Evolutionary conservation across 805 yeast species (phyloP).

Genomic region (Wickerhamiella brachini): DNA sequence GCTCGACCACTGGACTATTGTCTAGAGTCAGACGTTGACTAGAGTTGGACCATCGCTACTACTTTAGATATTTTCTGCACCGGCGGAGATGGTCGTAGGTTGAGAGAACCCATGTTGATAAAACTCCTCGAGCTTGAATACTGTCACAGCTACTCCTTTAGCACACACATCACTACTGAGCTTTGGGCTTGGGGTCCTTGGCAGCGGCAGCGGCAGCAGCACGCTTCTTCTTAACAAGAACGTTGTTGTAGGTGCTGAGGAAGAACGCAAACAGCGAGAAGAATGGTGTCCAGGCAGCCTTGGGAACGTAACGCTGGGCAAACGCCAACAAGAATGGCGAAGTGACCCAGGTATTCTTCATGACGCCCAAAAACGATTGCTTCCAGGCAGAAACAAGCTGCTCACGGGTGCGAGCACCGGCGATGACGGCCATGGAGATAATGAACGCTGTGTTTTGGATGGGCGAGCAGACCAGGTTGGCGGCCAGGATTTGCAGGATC

Average conservation of each 20-base stretch:
- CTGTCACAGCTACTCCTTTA: no score
- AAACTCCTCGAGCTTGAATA: no score
- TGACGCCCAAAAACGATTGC: constrained; percentile 22
- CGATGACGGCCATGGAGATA: constrained; percentile 24
- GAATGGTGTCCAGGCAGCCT: constrained; percentile 29
- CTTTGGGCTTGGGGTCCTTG: neutral
- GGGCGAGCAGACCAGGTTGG: constrained; percentile 25
- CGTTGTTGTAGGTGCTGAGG: constrained; percentile 27
- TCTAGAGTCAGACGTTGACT: no score
- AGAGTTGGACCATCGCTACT: no score
- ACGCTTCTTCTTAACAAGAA: constrained; percentile 22
- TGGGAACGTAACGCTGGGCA: constrained; percentile 28
- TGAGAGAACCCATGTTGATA: no score
- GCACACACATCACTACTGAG: neutral
- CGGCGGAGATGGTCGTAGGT: no score
- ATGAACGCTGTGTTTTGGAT: constrained; percentile 22
- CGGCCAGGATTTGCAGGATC: constrained; percentile 24
- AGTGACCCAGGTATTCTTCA: constrained; percentile 25
- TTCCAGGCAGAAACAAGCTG: constrained; percentile 21
- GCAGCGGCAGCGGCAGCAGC: constrained; percentile 1
- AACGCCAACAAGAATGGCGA: constrained; percentile 26
- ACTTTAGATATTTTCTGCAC: no score
- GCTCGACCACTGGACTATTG: no score
- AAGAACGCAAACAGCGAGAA: constrained; percentile 27
- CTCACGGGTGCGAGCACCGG: constrained; percentile 23